Base-by-base conservation (phyloP, 2,329 filamentous ascomycete species). In the Pyricularia grisea region DNA sequence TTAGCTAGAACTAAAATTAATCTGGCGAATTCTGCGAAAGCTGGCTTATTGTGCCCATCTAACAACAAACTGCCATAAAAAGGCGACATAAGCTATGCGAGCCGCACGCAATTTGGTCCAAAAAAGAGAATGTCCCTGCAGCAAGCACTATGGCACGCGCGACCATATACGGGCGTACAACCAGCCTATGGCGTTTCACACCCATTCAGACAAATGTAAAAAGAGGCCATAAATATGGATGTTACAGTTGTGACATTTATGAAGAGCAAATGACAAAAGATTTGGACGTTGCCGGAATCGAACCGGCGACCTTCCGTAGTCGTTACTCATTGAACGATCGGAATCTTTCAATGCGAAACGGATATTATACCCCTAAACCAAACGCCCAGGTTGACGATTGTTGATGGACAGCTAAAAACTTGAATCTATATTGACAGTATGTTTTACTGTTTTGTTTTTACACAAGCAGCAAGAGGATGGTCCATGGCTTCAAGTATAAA, bases 231-330 rank as follows among this genome's bases (percentile, higher is more conserved):
- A 61, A 61, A 27, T 5, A 14, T 1, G 6, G 3, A 27, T 61
- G 58, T 5, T 23, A 61, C 3, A 25, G 4, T 27, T 25, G n/a
- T 27, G 9, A 0, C 7, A 12, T 61, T 3, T 10, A 61, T 0
- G 14, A 61, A 61, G 31, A 33, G 31, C 9, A 23, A 23, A 27
- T 27, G n/a, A 4, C 23, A 61, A 25, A 25, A 61, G 4, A 2
- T 4, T 9, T 61, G 58, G 58, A 61, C 58, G 58, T 25, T 61
- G 58, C 58, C 58, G 58, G 58, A 61, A 61, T 61, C 58, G 58
- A 61, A 61, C 58, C 58, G 58, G 58, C 58, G 58, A 61, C 58
- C 58, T 61, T 61, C 58, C 58, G 58, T 61, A 61, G 23, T 61
- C 42, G 42, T 50, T 50, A 50, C 20, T n/a, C 42, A 50, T n/a